Evolutionary conservation across 2,329 filamentous ascomycete species (phyloP).

Genomic region (Sporothrix luriei): DNA sequence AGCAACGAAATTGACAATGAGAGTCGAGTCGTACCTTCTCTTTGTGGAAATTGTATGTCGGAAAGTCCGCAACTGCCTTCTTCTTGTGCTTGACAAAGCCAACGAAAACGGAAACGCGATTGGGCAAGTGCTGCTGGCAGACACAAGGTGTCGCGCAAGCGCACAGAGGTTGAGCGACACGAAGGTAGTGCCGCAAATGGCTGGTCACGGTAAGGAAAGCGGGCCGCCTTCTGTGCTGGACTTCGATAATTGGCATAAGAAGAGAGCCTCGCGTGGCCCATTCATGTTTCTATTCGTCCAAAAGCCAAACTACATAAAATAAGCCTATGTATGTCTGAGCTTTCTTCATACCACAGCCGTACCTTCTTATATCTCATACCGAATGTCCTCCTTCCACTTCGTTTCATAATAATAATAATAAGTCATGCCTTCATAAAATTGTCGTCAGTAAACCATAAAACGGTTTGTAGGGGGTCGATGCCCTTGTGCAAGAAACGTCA

Average conservation of each 20-base stretch:
- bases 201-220: neutral
- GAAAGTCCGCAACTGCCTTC: neutral
- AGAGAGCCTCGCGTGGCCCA: slow-evolving; percentile 1
- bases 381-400: neutral
- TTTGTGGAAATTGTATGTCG: neutral
- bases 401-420: slow-evolving; percentile 20
- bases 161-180: neutral
- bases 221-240: too few relatives aligned
- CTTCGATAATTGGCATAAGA: too few relatives aligned
- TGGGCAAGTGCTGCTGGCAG: too few relatives aligned
- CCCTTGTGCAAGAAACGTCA: neutral
- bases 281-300: slow-evolving; percentile 9
- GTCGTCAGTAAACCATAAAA: slow-evolving; percentile 26
- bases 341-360: neutral
- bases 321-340: neutral
- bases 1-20: neutral
- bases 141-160: neutral
- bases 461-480: neutral
- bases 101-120: neutral
- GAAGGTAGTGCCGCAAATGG: neutral
- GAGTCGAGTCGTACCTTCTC: neutral
- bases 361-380: neutral
- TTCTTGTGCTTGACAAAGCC: neutral
- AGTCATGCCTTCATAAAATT: slow-evolving; percentile 22
- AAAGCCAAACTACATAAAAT: neutral